A percentile compares a stretch with the other conserved stretches of the same genome.
These are phyloP conservation scores for Cylindrotheca closterium DNA, from an alignment of 108 stramenopile species.

Conservation along the genomic window DNA sequence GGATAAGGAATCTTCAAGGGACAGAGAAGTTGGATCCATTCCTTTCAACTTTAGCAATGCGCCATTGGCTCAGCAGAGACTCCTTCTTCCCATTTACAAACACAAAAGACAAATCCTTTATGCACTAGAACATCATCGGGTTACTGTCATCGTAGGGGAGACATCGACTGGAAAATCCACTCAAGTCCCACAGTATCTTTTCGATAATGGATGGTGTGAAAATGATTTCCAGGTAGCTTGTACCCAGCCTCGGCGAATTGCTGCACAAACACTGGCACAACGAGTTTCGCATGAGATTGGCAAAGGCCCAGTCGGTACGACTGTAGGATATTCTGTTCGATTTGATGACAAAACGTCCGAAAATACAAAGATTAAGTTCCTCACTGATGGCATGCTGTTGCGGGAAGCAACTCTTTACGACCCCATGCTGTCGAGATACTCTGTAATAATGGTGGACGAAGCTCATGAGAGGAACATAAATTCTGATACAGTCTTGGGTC, in stretches of 20 bases:
- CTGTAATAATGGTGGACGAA: slow-evolving; percentile 95
- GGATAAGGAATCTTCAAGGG: not conserved
- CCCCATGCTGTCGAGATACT: slow-evolving; percentile 89
- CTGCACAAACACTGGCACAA: slow-evolving; percentile 84
- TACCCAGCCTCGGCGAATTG: slow-evolving; percentile 92
- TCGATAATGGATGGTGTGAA: slow-evolving; percentile 85
- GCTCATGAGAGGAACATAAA: slow-evolving; percentile 93
- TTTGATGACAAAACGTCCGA: slow-evolving; percentile 69
- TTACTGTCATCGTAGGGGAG: slow-evolving; percentile 93
- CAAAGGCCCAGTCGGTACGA: slow-evolving; percentile 22
- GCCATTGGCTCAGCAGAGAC: slow-evolving; percentile 55
- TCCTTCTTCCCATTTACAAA: slow-evolving; percentile 78
- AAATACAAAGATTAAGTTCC: slow-evolving; percentile 68
- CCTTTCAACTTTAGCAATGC: slow-evolving; percentile 14
- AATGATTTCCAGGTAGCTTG: slow-evolving; percentile 71
- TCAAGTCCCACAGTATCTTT: slow-evolving; percentile 91
- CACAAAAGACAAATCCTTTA: slow-evolving; percentile 80
- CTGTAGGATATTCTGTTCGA: slow-evolving; percentile 81
- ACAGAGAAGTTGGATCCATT: not conserved
- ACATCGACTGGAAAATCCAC: slow-evolving; percentile 93
- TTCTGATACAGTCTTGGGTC: slow-evolving; percentile 89
- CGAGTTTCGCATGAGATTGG: slow-evolving; percentile 80
- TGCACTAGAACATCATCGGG: slow-evolving; percentile 66
- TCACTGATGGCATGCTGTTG: slow-evolving; percentile 92
- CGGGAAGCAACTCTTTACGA: slow-evolving; percentile 86